A percentile compares a stretch with the other conserved stretches of the same genome.
Evolutionary conservation across 192 early-diverging fungal genomes (phyloP).

Genomic region (Podila verticillata): DNA sequence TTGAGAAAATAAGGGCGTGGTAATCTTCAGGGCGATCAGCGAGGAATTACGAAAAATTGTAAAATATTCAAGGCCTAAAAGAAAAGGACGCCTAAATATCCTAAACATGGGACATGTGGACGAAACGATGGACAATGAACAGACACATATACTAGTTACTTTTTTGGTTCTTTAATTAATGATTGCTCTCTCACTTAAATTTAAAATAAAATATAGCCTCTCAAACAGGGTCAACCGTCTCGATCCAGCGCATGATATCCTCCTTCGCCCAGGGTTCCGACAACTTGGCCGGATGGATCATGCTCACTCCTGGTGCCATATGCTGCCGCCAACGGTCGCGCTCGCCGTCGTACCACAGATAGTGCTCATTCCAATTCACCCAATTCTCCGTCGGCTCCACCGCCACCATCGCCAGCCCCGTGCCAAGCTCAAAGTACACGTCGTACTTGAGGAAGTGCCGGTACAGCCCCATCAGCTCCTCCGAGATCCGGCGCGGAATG

Average conservation of each 20-base stretch:
- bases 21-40: too few species aligned
- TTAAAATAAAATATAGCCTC: too few species aligned
- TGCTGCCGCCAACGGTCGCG: background rate
- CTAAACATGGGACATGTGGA: too few species aligned
- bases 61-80: too few species aligned
- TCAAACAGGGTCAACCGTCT: background rate
- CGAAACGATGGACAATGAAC: too few species aligned
- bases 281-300: background rate
- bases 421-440: background rate
- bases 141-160: too few species aligned
- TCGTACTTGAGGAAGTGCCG: background rate
- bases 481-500: background rate
- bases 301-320: background rate
- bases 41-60: too few species aligned
- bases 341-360: background rate
- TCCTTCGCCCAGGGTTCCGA: background rate
- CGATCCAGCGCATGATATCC: background rate
- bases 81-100: too few species aligned
- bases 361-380: background rate
- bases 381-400: constrained; percentile 2
- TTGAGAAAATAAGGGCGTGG: too few species aligned
- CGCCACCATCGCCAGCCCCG: background rate
- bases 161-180: too few species aligned
- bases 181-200: too few species aligned
- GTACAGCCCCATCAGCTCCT: background rate